Conservation (phyloP, 1,284 basidiomycete species). For the Mycena sp. region DNA sequence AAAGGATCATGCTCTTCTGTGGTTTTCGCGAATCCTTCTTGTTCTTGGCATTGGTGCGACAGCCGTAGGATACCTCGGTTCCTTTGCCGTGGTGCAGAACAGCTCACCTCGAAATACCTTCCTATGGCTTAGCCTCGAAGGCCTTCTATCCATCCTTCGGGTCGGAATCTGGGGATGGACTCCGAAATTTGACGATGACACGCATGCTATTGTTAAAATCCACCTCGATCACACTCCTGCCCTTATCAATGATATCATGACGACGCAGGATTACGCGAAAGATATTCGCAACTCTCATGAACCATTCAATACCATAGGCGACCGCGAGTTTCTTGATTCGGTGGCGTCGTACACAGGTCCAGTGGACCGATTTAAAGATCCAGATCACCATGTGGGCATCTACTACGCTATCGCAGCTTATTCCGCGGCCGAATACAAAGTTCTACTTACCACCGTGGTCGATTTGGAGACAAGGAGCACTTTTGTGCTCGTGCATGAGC, state of each 20-base stretch:
- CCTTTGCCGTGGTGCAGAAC: slow-evolving; percentile 4
- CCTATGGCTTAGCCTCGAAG: not conserved
- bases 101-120: not conserved
- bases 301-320: not conserved
- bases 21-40: not conserved
- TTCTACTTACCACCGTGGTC: slow-evolving; percentile 7
- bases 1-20: not conserved
- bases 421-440: not conserved
- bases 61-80: not conserved
- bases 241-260: not conserved
- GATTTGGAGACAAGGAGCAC: slow-evolving; percentile 6
- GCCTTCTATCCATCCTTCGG: not conserved
- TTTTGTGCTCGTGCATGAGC: slow-evolving; percentile 1
- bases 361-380: slow-evolving; percentile 9
- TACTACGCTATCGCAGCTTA: not conserved
- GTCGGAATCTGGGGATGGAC: not conserved
- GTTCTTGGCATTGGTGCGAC: not conserved
- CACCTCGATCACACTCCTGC: too few relatives aligned
- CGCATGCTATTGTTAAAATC: too few relatives aligned
- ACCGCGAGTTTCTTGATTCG: not conserved
- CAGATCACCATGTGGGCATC: not conserved
- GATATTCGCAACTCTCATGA: not conserved
- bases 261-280: not conserved
- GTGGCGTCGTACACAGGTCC: not conserved
- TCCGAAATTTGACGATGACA: not conserved